Evolutionary conservation across 2,329 filamentous ascomycete genomes (phyloP).

Genomic region (Fusarium sp.): DNA sequence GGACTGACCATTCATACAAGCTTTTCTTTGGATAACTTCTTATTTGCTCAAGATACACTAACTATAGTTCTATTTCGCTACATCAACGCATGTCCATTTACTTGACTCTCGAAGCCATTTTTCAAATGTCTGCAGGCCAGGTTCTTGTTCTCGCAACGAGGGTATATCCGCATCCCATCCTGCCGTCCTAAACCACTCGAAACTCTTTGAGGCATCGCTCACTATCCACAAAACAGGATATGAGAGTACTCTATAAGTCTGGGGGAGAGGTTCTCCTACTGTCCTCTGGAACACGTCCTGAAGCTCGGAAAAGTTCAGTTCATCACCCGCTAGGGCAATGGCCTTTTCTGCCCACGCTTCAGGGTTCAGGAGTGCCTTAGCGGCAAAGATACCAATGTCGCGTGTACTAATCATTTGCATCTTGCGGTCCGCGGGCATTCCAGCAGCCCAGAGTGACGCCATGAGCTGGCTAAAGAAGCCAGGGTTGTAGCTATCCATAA

Average conservation of each 20-base stretch:
- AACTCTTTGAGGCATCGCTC: slow-evolving; percentile 21
- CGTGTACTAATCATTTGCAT: slow-evolving; percentile 44
- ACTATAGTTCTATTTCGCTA: neutral
- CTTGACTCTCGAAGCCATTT: slow-evolving; percentile 39
- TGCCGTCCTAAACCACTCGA: slow-evolving; percentile 26
- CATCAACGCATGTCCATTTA: slow-evolving; percentile 25
- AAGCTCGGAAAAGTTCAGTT: slow-evolving; percentile 13
- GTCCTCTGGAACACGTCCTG: slow-evolving; percentile 1
- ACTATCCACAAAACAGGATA: slow-evolving; percentile 25
- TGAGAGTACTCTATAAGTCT: slow-evolving; percentile 6
- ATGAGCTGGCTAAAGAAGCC: slow-evolving; percentile 44
- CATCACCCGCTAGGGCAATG: slow-evolving; percentile 16
- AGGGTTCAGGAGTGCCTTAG: slow-evolving; percentile 10
- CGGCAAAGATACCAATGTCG: slow-evolving; percentile 40
- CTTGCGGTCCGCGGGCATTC: slow-evolving; percentile 35
- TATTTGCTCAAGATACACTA: neutral
- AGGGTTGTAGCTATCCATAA: slow-evolving; percentile 45
- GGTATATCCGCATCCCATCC: slow-evolving; percentile 29
- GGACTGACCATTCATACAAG: neutral
- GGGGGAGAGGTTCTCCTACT: slow-evolving; percentile 10
- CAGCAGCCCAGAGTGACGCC: slow-evolving; percentile 42
- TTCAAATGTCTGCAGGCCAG: slow-evolving; percentile 23
- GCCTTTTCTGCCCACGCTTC: slow-evolving; percentile 7
- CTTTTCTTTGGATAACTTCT: neutral
- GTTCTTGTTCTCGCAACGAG: neutral